These are phyloP conservation scores for Diaporthe sp. DNA, from an alignment of 2,329 filamentous ascomycete genomes.

Conservation along the genomic window DNA sequence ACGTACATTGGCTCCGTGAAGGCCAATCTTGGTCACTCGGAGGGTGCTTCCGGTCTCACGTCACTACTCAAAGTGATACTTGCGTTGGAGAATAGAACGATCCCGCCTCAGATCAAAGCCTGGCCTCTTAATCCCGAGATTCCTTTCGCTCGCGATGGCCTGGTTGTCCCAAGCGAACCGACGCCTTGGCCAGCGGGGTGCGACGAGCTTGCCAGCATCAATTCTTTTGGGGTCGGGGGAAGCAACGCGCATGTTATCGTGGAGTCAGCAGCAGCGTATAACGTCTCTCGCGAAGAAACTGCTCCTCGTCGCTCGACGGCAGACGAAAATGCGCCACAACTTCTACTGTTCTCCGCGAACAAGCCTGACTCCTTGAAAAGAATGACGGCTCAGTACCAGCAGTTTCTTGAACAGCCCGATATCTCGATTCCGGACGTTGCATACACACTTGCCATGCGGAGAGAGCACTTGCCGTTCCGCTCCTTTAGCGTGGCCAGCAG, in stretches of 20 bases:
- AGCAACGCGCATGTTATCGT: constrained; percentile 38
- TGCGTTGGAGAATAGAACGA: constrained; percentile 55
- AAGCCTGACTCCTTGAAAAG: neutral
- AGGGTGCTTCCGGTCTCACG: constrained; percentile 58
- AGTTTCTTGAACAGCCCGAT: neutral
- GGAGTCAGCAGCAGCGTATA: constrained; percentile 44
- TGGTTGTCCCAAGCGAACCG: constrained; percentile 45
- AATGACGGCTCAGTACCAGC: neutral
- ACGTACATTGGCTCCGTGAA: constrained; percentile 49
- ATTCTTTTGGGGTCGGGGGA: neutral
- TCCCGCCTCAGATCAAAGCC: constrained; percentile 49
- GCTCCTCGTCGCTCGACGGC: constrained; percentile 46
- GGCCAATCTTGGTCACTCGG: constrained; percentile 60
- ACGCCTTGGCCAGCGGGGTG: constrained; percentile 50
- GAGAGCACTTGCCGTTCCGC: neutral
- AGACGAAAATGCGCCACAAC: neutral
- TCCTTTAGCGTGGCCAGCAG: neutral
- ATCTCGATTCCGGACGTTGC: constrained; percentile 6
- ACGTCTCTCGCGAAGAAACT: constrained; percentile 53
- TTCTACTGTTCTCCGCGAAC: constrained; percentile 27
- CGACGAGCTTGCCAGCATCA: constrained; percentile 44
- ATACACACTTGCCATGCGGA: constrained; percentile 13
- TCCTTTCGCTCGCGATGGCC: constrained; percentile 46
- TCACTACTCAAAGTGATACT: constrained; percentile 60
- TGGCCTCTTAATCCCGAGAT: constrained; percentile 47